These are phyloP conservation scores for Prasinococcaceae sp. DNA, from an alignment of 139 green algal species.

Conservation along the genomic window DNA sequence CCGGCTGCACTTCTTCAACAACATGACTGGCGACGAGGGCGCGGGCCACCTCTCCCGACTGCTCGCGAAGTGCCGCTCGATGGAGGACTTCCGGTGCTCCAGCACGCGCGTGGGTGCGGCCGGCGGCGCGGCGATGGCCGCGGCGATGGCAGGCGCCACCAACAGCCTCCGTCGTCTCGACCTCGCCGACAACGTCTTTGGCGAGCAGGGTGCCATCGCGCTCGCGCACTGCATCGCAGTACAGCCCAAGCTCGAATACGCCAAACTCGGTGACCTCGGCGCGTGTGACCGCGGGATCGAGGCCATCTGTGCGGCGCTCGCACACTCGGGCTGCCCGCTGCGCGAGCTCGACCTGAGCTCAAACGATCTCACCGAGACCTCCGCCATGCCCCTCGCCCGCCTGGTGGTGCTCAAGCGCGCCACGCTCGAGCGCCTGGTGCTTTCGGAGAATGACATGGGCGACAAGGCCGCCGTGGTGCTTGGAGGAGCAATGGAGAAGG, in stretches of 20 bases:
- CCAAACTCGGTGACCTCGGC: conserved; percentile 8
- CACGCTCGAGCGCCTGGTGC: background rate
- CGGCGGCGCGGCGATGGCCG: conserved; percentile 34
- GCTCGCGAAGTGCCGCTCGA: conserved; percentile 40
- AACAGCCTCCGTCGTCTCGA: conserved; percentile 44
- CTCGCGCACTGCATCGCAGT: background rate
- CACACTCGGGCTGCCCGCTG: background rate
- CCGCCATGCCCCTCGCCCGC: background rate
- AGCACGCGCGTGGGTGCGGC: conserved; percentile 43
- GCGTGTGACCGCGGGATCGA: background rate
- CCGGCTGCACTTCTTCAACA: conserved; percentile 83
- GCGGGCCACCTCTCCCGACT: conserved; percentile 44
- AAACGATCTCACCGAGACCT: conserved; percentile 6
- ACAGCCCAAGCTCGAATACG: background rate
- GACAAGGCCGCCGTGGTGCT: background rate
- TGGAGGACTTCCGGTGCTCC: conserved; percentile 72
- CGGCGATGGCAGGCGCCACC: conserved; percentile 24
- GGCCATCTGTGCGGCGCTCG: background rate
- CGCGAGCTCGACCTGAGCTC: background rate
- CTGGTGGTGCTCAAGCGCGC: background rate
- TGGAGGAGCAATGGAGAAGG: background rate
- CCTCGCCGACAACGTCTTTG: conserved; percentile 60
- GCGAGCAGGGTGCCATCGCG: background rate
- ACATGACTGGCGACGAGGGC: conserved; percentile 64
- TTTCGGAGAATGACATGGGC: background rate